Conservation (phyloP, 2,329 filamentous ascomycete species). For the Xylariaceae sp. region DNA sequence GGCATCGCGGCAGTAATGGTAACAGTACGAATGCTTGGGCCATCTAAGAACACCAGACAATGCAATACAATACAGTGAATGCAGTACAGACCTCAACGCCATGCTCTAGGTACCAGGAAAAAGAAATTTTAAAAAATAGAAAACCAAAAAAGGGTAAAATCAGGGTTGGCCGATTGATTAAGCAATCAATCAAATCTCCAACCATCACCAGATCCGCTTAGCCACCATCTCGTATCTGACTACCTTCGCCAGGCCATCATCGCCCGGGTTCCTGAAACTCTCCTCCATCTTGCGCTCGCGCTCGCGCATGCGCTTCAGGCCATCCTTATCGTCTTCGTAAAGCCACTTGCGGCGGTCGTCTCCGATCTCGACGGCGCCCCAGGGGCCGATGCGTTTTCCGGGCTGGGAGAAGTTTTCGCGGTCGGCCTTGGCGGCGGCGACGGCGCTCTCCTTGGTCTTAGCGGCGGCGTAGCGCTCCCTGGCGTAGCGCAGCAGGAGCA, state of each 20-base stretch:
- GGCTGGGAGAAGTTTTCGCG: constrained; percentile 65
- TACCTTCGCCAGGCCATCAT: constrained; percentile 60
- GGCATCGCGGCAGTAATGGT: too few relatives aligned
- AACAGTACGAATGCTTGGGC: too few relatives aligned
- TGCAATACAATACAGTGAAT: too few relatives aligned
- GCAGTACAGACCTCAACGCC: too few relatives aligned
- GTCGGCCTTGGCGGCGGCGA: constrained; percentile 50
- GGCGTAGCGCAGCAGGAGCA: constrained; percentile 79
- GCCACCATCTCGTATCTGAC: constrained; percentile 90
- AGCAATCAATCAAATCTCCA: too few relatives aligned
- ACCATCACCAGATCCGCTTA: constrained; percentile 85
- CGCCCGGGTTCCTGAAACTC: constrained; percentile 56
- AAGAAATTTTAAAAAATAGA: too few relatives aligned
- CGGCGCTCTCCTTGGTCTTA: constrained; percentile 67
- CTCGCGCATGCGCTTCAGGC: constrained; percentile 61
- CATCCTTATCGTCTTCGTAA: constrained; percentile 81
- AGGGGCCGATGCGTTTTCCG: constrained; percentile 77
- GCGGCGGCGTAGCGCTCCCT: constrained; percentile 79
- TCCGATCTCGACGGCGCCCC: constrained; percentile 82
- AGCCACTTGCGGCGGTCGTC: constrained; percentile 87
- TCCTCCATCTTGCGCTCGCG: constrained; percentile 66
- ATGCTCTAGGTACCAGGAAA: too few relatives aligned
- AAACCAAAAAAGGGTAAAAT: too few relatives aligned
- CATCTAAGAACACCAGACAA: too few relatives aligned
- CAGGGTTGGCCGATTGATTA: too few relatives aligned